Evolutionary conservation across 345 rosid species (phyloP).

Genomic region (Eucalyptus melliodora): DNA sequence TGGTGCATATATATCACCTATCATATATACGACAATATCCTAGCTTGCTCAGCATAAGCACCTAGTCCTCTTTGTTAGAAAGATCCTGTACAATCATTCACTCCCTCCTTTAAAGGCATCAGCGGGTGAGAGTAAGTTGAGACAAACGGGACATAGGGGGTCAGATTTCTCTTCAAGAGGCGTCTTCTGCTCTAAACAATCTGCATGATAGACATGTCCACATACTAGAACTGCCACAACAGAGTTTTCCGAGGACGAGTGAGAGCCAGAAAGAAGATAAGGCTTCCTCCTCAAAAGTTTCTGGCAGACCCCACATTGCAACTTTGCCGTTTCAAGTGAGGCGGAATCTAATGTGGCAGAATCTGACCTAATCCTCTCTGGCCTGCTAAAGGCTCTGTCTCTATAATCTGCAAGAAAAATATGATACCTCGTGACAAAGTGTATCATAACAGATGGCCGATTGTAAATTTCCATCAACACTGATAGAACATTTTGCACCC

Average conservation of each 20-base stretch:
- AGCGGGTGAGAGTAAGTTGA: neutral
- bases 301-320: conserved; percentile 44
- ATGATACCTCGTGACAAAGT: neutral
- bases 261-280: conserved; percentile 14
- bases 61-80: neutral
- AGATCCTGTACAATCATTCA: conserved; percentile 4
- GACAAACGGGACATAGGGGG: conserved; percentile 43
- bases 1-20: neutral
- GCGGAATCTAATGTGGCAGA: conserved; percentile 12
- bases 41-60: neutral
- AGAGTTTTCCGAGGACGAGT: conserved; percentile 18
- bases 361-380: conserved; percentile 32
- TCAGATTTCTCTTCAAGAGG: conserved; percentile 21
- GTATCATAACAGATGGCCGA: neutral
- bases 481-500: neutral
- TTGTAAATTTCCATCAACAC: neutral
- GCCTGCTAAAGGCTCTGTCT: conserved; percentile 19
- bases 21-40: neutral
- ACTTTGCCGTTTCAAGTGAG: conserved; percentile 18
- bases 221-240: conserved; percentile 56
- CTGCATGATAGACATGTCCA: conserved; percentile 56
- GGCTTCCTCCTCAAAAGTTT: conserved; percentile 37
- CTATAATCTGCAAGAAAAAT: conserved; percentile 13
- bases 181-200: conserved; percentile 48
- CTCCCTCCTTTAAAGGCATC: conserved; percentile 1